These are phyloP conservation scores for Lagenidium sp. DNA, from an alignment of 352 stramenopile genomes.

Conservation along the genomic window DNA sequence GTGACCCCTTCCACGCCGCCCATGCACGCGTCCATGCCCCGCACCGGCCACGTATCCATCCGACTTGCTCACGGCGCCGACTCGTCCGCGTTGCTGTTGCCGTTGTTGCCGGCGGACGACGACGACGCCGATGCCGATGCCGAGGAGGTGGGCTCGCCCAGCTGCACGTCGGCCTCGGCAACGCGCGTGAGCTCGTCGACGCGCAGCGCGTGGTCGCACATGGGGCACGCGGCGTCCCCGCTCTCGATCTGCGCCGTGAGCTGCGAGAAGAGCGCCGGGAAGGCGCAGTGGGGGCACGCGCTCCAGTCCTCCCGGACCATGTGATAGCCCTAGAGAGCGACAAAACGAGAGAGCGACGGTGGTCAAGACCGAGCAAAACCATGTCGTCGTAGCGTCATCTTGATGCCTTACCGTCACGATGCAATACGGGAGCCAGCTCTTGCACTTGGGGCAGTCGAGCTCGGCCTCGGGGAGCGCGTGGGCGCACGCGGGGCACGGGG, in stretches of 20 bases:
- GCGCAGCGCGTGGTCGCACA: conserved; percentile 58
- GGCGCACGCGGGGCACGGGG: conserved; percentile 80
- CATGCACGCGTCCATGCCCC: too few species aligned
- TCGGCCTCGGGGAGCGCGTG: conserved; percentile 76
- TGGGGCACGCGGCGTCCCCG: conserved; percentile 60
- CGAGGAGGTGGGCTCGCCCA: conserved; percentile 3
- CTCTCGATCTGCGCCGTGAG: conserved; percentile 74
- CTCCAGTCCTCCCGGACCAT: conserved; percentile 92
- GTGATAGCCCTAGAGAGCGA: conserved; percentile 68
- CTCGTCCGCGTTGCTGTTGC: too few species aligned
- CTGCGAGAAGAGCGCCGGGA: conserved; percentile 86
- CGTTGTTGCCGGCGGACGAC: too few species aligned
- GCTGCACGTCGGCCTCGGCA: conserved; percentile 4
- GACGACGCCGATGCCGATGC: too few species aligned
- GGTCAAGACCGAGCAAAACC: background rate
- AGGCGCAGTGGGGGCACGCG: conserved; percentile 80
- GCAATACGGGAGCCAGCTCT: conserved; percentile 91
- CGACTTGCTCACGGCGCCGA: conserved; percentile 5
- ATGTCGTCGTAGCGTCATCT: too few species aligned
- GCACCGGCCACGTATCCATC: too few species aligned
- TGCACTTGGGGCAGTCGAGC: conserved; percentile 88
- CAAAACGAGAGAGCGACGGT: too few species aligned
- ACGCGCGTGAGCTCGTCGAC: conserved; percentile 11
- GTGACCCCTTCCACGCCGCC: too few species aligned
- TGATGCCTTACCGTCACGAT: conserved; percentile 76